Conservation (phyloP, 2,329 filamentous ascomycete genomes). For the Hypoxylon sp. region DNA sequence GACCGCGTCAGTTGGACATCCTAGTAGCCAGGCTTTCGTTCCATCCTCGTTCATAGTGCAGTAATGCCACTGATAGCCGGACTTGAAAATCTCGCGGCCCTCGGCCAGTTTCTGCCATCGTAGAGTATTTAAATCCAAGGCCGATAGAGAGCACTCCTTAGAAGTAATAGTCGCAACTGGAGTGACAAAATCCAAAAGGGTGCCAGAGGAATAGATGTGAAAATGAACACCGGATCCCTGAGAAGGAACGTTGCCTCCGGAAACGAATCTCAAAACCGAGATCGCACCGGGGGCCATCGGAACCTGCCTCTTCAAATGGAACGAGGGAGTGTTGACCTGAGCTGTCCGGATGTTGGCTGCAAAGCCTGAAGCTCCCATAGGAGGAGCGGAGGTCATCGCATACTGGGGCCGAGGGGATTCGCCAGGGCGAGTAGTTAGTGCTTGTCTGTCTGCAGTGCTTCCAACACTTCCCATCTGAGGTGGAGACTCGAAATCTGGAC, state of each 20-base stretch:
- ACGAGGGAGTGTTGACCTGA: constrained; percentile 76
- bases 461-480: constrained; percentile 65
- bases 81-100: constrained; percentile 91
- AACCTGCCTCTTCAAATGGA: constrained; percentile 79
- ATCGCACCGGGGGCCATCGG: constrained; percentile 91
- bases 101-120: constrained; percentile 97
- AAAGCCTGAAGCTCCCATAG: constrained; percentile 73
- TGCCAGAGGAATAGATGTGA: constrained; percentile 93
- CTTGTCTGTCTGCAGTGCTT: constrained; percentile 63
- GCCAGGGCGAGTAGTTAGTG: constrained; percentile 58
- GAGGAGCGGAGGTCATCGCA: constrained; percentile 64
- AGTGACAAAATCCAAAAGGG: constrained; percentile 93
- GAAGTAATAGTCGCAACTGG: constrained; percentile 89
- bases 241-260: constrained; percentile 86
- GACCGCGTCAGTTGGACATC: constrained; percentile 82
- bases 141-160: constrained; percentile 90
- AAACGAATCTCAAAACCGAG: constrained; percentile 90
- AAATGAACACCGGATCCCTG: constrained; percentile 95
- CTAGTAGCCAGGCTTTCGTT: constrained; percentile 97
- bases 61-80: constrained; percentile 97
- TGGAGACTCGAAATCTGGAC: constrained; percentile 83
- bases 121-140: constrained; percentile 86
- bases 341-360: constrained; percentile 77
- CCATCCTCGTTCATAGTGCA: constrained; percentile 96
- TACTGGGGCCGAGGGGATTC: constrained; percentile 69